Conservation (phyloP, 2,329 filamentous ascomycete genomes). For the Arthrobotrys sinensis region DNA sequence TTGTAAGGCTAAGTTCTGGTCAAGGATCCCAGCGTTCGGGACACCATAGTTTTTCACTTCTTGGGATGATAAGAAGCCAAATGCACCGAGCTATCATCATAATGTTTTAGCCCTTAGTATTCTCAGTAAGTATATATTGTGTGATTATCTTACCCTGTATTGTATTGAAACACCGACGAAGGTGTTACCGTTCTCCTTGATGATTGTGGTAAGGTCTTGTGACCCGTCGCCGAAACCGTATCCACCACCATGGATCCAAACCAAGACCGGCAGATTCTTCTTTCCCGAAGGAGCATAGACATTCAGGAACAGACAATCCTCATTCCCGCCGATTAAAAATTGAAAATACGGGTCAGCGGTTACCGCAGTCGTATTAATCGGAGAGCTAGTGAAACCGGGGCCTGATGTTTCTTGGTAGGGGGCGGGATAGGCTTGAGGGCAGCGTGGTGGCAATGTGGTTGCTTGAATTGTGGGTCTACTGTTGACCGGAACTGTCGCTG, state of each 20-base stretch:
- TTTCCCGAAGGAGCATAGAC: constrained; percentile 65
- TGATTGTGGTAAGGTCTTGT: constrained; percentile 61
- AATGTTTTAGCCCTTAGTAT: not conserved
- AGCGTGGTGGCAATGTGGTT: constrained; percentile 19
- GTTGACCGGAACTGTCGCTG: not conserved
- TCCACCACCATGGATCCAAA: constrained; percentile 70
- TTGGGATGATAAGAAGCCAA: constrained; percentile 79
- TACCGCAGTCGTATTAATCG: constrained; percentile 20
- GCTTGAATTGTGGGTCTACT: constrained; percentile 20
- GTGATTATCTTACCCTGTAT: constrained; percentile 71
- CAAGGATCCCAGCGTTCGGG: constrained; percentile 79
- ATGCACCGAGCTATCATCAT: constrained; percentile 74
- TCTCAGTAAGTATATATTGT: not conserved
- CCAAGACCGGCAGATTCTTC: constrained; percentile 69
- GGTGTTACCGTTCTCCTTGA: constrained; percentile 69
- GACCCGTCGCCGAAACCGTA: constrained; percentile 66
- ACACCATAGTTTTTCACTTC: constrained; percentile 69
- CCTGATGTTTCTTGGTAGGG: constrained; percentile 33
- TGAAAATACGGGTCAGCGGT: constrained; percentile 24
- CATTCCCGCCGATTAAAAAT: constrained; percentile 61
- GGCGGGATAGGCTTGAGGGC: constrained; percentile 24
- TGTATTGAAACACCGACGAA: constrained; percentile 84
- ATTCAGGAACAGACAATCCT: constrained; percentile 67
- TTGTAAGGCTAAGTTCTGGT: constrained; percentile 80
- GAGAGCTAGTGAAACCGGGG: constrained; percentile 13